phyloP scores from a whole-genome alignment of 768 basidiomycete genomes.

The Russula sp. region DNA sequence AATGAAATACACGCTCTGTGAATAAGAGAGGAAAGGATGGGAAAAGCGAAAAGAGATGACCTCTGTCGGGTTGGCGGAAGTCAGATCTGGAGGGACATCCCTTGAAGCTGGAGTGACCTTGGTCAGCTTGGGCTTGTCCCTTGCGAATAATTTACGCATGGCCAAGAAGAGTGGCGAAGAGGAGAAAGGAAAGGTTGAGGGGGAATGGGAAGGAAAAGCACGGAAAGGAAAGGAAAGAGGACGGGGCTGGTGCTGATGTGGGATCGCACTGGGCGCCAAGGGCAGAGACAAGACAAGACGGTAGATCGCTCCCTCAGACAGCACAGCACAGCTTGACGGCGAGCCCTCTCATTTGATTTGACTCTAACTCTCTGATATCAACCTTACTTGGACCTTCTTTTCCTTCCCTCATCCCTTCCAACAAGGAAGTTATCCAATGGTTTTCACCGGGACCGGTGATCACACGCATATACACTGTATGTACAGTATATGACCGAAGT shows the following conservation, averaged over 20 bases:
- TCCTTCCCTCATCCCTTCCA: no score
- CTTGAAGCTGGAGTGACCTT: slow-evolving; percentile 27
- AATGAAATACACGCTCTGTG: background rate
- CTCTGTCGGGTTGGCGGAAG: slow-evolving; percentile 26
- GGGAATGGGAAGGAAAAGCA: background rate
- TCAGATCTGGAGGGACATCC: slow-evolving; percentile 28
- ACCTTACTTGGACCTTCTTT: no score
- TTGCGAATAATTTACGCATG: slow-evolving; percentile 58
- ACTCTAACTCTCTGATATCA: no score
- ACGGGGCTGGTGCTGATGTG: slow-evolving; percentile 2
- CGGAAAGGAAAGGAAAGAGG: background rate
- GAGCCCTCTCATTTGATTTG: no score
- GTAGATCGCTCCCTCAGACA: no score
- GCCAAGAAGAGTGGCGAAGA: background rate
- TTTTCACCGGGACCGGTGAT: no score
- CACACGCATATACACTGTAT: no score
- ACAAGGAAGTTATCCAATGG: no score
- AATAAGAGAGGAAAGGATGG: background rate
- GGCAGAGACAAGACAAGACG: no score
- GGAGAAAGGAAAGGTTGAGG: background rate
- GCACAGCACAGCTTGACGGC: no score
- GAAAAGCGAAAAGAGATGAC: slow-evolving; percentile 13
- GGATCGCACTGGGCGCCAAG: slow-evolving; percentile 5
- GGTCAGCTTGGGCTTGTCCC: slow-evolving; percentile 39
- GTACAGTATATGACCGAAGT: no score